Base-by-base conservation (phyloP, 2,329 filamentous ascomycete species). In the Stachybotrys chlorohalonatus region DNA sequence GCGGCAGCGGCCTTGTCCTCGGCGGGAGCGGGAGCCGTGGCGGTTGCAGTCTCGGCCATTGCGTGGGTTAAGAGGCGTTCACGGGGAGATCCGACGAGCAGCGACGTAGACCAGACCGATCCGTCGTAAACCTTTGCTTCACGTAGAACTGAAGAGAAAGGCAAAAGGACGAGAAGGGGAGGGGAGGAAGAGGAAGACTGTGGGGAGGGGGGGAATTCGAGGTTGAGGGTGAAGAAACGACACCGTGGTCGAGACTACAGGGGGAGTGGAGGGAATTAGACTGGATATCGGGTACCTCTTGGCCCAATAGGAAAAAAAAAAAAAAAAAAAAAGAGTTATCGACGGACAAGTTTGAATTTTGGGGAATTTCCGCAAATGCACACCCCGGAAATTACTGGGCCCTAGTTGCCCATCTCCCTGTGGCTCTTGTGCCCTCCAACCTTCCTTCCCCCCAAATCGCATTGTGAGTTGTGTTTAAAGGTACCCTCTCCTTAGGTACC, bases 21-120 rank as follows among this genome's bases (percentile, higher is more conserved):
- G 36, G 36, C 36, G 9, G 36, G 24, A 45, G 70, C 72, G 58
- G 68, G 62, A 60, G 75, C 70, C 57, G 77, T 69, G 54, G 78
- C 69, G 51, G 77, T 68, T 57, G 73, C 70, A 55, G 75, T 70
- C 55, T 76, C 72, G 57, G 76, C 72, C 71, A 74, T 74, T 65
- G 74, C 68, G 61, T 70, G 62, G 59, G 70, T 67, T 51, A 49
- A 53, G 54, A 31, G 48, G 31, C 47, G 31, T 45, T 31, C n/a
- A 32, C 31, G 54, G 53, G 31, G 55, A 49, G 52, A 53, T 54
- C 51, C 55, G 53, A 56, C 51, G 54, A 24, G 24, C 24, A 24
- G 55, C 58, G 53, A 58, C 54, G 58, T 36, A 54, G 53, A 59
- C 61, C 59, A 61, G 56, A 47, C 53, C 49, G 32, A 53, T 56